Evolutionary conservation across 495 filamentous ascomycete genomes (phyloP).

Genomic region (Aeminium ludgeri): DNA sequence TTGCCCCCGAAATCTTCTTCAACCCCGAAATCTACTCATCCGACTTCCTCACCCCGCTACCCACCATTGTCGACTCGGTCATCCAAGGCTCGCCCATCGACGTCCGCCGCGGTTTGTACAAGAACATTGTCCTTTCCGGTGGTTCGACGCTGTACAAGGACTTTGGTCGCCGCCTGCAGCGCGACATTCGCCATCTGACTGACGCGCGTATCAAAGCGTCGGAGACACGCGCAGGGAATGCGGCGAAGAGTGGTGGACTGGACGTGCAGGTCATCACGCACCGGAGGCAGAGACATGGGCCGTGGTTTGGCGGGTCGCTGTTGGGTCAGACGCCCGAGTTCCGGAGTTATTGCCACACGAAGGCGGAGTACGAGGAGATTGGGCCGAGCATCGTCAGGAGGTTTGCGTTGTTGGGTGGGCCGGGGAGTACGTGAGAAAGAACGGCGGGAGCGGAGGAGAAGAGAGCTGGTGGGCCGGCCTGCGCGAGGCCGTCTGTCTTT

Average conservation of each 20-base stretch:
- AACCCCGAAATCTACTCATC: conserved; percentile 98
- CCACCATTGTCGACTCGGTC: conserved; percentile 83
- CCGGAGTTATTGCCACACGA: conserved; percentile 95
- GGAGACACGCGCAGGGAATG: conserved; percentile 67
- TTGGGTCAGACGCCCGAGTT: conserved; percentile 98
- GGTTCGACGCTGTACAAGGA: conserved; percentile 95
- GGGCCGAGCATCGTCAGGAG: conserved; percentile 88
- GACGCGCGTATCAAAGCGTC: conserved; percentile 81
- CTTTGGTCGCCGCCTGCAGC: conserved; percentile 85
- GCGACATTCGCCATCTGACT: conserved; percentile 89
- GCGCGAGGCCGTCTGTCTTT: too few relatives aligned
- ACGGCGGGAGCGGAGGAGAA: too few relatives aligned
- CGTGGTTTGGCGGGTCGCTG: conserved; percentile 95
- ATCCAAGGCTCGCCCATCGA: conserved; percentile 97
- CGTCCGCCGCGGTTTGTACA: conserved; percentile 90
- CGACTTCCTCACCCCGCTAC: conserved; percentile 90
- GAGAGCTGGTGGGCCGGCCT: too few relatives aligned
- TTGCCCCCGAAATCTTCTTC: conserved; percentile 98
- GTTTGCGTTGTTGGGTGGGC: conserved; percentile 86
- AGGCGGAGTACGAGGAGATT: conserved; percentile 87
- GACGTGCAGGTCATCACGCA: conserved; percentile 95
- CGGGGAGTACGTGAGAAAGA: conserved; percentile 39
- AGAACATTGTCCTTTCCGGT: conserved; percentile 97
- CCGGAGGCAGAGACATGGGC: conserved; percentile 87
- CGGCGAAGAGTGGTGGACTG: conserved; percentile 61